Evolutionary conservation across 192 early-diverging fungal genomes (phyloP), one percentile per base, ranked within the genome.

Genomic region (Coemansia erecta): DNA sequence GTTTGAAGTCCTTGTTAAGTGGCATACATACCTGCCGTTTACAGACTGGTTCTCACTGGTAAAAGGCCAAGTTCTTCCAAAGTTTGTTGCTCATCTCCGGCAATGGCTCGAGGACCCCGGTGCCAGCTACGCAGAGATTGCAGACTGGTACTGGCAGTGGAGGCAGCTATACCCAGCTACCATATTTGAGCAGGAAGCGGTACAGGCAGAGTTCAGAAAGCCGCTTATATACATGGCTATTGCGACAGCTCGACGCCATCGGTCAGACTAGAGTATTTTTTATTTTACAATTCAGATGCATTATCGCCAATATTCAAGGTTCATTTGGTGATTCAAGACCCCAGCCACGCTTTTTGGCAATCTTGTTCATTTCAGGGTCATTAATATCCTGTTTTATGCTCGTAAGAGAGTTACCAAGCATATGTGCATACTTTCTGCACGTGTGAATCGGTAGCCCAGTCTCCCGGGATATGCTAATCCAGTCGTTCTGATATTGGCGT

Each of bases 81-180:
- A 23, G 8, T 78, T 78, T 24, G 31, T 66, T 21, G 57, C 65
- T 35, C 66, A 78, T 35, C 43, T 78, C 43, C 55, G 63, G 8
- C 22, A 22, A 23, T 78, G 76, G 76, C 64, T 78, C 17, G 56
- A 64, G 37, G 65, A 68, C n/a, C 66, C 51, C 28, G 50, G 47
- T 33, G 61, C 68, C n/a, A 60, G 69, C 43, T 78, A 78, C 37
- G 66, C 70, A 10, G 70, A 78, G 44, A 62, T 78, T 33, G 76
- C 76, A 41, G 70, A 78, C 47, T 78, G 76, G 76, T 78, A 78
- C 39, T 78, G 76, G 76, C 70, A 68, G 42, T 78, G 76, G 76
- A 68, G 51, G 57, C 65, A 45, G 18, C 44, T 69, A 65, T 69
- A 64, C 24, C 76, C 76, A 13, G 31, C 48, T 1, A 59, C 56